Evolutionary conservation across 129 eudicot species (phyloP).

Genomic region (Chrysanthemum seticuspe): DNA sequence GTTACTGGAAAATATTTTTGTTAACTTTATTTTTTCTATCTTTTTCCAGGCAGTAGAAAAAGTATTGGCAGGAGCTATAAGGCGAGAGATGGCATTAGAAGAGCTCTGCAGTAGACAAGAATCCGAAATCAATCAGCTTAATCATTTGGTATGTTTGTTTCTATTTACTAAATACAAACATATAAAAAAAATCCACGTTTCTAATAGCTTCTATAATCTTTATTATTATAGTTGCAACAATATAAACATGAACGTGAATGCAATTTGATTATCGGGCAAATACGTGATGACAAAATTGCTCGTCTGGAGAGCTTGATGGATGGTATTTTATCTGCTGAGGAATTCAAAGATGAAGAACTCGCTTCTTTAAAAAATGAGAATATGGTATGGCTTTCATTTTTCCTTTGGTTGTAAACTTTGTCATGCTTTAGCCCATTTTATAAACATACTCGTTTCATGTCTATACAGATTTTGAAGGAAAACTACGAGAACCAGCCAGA

Average conservation of each 20-base stretch:
- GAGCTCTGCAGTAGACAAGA: conserved; percentile 75
- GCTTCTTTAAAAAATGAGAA: conserved; percentile 66
- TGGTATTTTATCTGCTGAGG: conserved; percentile 78
- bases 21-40: not conserved
- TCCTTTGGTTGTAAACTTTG: conserved; percentile 6
- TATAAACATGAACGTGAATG: conserved; percentile 97
- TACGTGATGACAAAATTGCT: conserved; percentile 86
- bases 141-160: conserved; percentile 67
- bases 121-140: conserved; percentile 78
- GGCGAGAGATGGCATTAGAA: conserved; percentile 98
- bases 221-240: conserved; percentile 68
- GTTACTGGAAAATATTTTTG: not conserved
- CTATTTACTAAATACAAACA: not conserved
- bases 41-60: conserved; percentile 87
- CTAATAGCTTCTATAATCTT: conserved; percentile 10
- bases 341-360: conserved; percentile 73
- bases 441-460: not conserved
- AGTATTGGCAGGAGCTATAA: conserved; percentile 95
- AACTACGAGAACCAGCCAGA: conserved; percentile 86
- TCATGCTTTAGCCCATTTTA: not conserved
- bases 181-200: not conserved
- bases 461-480: conserved; percentile 69
- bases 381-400: conserved; percentile 45
- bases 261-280: conserved; percentile 75
- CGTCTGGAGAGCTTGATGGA: conserved; percentile 97